Evolutionary conservation across 2,329 filamentous ascomycete genomes (phyloP).

Genomic region (Claviceps pazoutovae): DNA sequence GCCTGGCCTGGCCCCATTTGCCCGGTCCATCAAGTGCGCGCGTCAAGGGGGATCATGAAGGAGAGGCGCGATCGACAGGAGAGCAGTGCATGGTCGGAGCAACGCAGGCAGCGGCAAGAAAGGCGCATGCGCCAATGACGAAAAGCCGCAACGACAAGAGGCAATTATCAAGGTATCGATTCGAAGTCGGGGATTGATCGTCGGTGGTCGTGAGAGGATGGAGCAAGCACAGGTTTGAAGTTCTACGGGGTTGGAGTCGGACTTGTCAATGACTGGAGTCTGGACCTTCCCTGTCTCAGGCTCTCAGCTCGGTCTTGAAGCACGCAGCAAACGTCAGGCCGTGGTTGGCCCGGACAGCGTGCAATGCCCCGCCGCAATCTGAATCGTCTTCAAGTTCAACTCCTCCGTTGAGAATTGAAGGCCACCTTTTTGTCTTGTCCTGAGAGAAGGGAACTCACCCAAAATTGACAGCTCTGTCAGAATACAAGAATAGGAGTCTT

Average conservation of each 20-base stretch:
- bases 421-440: no score
- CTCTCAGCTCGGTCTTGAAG: background rate
- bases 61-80: constrained; percentile 2
- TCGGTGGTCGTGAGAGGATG: background rate
- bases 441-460: no score
- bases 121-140: constrained; percentile 3
- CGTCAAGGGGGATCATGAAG: constrained; percentile 9
- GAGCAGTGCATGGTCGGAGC: constrained; percentile 7
- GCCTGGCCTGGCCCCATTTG: constrained; percentile 23
- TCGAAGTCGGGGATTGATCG: background rate
- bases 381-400: background rate
- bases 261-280: background rate
- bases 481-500: no score
- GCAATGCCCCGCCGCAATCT: background rate
- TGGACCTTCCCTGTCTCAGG: background rate
- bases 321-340: background rate
- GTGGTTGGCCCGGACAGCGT: constrained; percentile 19
- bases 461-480: no score
- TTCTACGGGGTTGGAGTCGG: background rate
- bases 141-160: constrained; percentile 7
- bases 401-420: no score
- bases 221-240: background rate
- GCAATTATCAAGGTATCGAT: constrained; percentile 20
- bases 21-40: constrained; percentile 23
- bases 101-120: constrained; percentile 1